Evolutionary conservation across 495 filamentous ascomycete genomes (phyloP), one percentile per base, ranked within the genome.

Genomic region (Penicillium ochrochloron): DNA sequence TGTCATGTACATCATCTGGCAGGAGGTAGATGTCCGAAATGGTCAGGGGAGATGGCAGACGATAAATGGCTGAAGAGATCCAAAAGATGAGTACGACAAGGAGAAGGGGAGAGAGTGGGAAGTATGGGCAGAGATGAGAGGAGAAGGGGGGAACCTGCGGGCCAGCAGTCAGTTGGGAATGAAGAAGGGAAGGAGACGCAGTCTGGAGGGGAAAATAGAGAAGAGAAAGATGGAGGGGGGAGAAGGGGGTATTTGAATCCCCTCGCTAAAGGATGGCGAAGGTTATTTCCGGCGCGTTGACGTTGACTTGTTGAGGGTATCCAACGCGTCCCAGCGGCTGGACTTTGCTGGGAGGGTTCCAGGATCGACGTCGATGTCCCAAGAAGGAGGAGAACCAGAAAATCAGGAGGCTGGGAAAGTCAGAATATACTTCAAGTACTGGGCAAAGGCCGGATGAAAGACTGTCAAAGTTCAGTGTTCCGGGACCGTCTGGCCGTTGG

Each of bases 271-370:
- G 21, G 44, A 10, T 23, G 0, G 44, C 44, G 23, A 23, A 5
- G 9, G 44, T 2, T 27, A 11, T 44, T 44, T n/a, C 2, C 21
- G 19, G 23, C 21, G 44, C 12, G 44, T 5, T 21, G 42, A 44
- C 21, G 6, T 44, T 44, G 42, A 44, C 42, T n/a, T 44, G n/a
- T 21, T 44, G 42, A 44, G 42, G 42, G 44, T 48, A 48, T 23
- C 12, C 19, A 23, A 14, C 2, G 15, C 9, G 21, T 12, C 44
- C 21, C 44, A 48, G 12, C 44, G 10, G 44, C 5, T 0, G 44
- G 6, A 48, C 3, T 5, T 23, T 6, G 44, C 19, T 5, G 19
- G 44, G n/a, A 6, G 19, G 12, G 10, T 23, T 9, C 25, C 25
- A 27, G 31, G 31, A 12, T 23, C 12, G 44, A 48, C 12, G 44